Evolutionary conservation across 2,329 filamentous ascomycete species (phyloP).

Genomic region (Fusarium clavum): DNA sequence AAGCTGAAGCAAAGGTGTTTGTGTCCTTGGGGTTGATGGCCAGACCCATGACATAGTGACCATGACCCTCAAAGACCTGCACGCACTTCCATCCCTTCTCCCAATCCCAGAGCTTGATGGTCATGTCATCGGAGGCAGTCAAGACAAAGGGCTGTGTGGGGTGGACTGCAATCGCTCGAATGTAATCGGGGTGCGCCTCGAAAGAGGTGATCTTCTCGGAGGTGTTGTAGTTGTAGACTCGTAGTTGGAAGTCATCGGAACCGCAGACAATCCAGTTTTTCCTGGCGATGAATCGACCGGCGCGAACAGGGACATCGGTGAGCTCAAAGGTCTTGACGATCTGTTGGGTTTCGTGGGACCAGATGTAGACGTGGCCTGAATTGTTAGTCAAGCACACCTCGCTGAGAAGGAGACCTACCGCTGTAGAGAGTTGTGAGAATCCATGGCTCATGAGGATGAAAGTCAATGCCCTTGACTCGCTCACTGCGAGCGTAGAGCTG

Average conservation of each 20-base stretch:
- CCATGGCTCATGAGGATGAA: conserved; percentile 97
- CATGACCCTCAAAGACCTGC: conserved; percentile 95
- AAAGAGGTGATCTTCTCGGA: conserved; percentile 98
- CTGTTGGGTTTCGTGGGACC: conserved; percentile 96
- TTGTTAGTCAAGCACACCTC: conserved; percentile 7
- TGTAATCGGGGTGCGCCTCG: conserved; percentile 98
- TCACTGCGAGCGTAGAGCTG: conserved; percentile 80
- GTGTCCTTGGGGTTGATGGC: conserved; percentile 98
- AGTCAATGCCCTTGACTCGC: conserved; percentile 97
- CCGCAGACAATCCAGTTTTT: conserved; percentile 99
- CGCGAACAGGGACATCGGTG: conserved; percentile 96
- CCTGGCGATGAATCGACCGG: conserved; percentile 93
- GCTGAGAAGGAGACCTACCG: conserved; percentile 64
- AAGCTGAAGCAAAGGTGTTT: conserved; percentile 91
- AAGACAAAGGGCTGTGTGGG: conserved; percentile 95
- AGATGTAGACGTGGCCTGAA: conserved; percentile 95
- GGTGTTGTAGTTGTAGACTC: conserved; percentile 99
- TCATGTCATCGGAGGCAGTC: conserved; percentile 98
- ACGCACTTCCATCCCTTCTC: conserved; percentile 98
- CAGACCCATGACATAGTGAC: conserved; percentile 95
- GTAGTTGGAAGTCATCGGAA: conserved; percentile 87
- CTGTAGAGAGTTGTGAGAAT: conserved; percentile 96
- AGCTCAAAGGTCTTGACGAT: conserved; percentile 99
- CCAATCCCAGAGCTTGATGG: conserved; percentile 99
- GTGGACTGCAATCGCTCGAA: conserved; percentile 95